Evolutionary conservation across 2,329 filamentous ascomycete genomes (phyloP).

Genomic region (Chaetomium olivaceum): DNA sequence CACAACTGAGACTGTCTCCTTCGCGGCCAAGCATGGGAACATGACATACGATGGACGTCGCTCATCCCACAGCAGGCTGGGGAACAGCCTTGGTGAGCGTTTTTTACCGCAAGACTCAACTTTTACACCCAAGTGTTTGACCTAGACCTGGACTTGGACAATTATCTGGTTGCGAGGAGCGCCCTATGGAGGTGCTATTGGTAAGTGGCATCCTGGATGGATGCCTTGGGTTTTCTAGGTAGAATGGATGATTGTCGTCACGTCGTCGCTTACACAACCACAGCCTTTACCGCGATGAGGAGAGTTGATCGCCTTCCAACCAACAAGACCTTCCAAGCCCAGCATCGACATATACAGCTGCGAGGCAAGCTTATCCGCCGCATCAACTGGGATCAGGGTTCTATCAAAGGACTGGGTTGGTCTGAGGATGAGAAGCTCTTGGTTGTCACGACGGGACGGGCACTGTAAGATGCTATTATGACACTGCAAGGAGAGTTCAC

Average conservation of each 20-base stretch:
- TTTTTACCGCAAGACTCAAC: constrained; percentile 96
- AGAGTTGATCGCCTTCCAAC: constrained; percentile 75
- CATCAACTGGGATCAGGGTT: constrained; percentile 88
- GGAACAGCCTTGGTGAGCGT: constrained; percentile 86
- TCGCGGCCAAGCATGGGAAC: constrained; percentile 32
- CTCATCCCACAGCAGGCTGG: constrained; percentile 82
- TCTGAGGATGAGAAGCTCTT: constrained; percentile 92
- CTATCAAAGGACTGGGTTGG: constrained; percentile 89
- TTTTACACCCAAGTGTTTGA: constrained; percentile 96
- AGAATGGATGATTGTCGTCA: not conserved
- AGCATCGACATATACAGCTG: constrained; percentile 94
- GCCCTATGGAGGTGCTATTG: constrained; percentile 89
- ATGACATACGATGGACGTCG: constrained; percentile 54
- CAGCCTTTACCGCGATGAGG: constrained; percentile 89
- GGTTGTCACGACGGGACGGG: constrained; percentile 85
- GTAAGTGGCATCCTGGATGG: constrained; percentile 52
- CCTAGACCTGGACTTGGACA: constrained; percentile 89
- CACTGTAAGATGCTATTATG: constrained; percentile 84
- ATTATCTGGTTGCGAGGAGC: constrained; percentile 89
- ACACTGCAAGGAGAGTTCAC: constrained; percentile 93
- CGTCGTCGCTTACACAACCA: constrained; percentile 13
- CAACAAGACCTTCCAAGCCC: constrained; percentile 70
- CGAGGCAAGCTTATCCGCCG: constrained; percentile 80
- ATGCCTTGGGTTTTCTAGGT: not conserved
- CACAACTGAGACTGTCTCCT: not conserved